Percentiles rank a stretch among this genome's conserved stretches.
Conservation (phyloP, 768 basidiomycete genomes). For the Cystobasidiopsis lactophilus region DNA sequence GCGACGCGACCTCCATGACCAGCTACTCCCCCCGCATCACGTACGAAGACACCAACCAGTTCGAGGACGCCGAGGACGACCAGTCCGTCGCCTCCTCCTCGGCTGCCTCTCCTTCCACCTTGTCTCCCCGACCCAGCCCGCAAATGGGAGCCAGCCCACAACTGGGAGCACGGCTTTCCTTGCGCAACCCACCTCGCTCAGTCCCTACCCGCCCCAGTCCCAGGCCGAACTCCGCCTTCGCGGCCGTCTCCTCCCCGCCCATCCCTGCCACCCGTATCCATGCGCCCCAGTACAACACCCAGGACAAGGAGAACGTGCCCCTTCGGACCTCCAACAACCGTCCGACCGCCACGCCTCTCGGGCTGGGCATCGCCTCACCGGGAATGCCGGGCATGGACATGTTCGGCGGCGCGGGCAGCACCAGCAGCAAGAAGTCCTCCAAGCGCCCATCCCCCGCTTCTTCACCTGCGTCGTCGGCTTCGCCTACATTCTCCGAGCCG, state of each 20-base stretch:
- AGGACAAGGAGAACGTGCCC: slow-evolving; percentile 7
- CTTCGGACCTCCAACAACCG: neutral
- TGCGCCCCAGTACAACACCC: slow-evolving; percentile 1
- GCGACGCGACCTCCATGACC: neutral
- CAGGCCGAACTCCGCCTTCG: slow-evolving; percentile 6
- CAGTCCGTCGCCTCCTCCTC: slow-evolving; percentile 4
- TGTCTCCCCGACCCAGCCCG: neutral
- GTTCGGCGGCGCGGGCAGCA: neutral
- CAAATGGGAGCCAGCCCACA: neutral
- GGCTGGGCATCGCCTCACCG: slow-evolving; percentile 1
- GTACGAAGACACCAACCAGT: slow-evolving; percentile 9
- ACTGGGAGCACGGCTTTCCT: neutral
- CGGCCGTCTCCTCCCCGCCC: neutral
- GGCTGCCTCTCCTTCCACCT: neutral
- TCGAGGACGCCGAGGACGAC: slow-evolving; percentile 21
- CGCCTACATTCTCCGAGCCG: slow-evolving; percentile 5
- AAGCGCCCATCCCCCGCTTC: neutral
- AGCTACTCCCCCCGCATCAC: neutral
- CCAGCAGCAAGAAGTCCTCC: neutral
- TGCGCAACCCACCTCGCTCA: slow-evolving; percentile 4
- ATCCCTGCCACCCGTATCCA: slow-evolving; percentile 2
- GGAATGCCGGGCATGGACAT: neutral
- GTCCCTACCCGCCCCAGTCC: neutral
- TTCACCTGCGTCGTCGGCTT: slow-evolving; percentile 5
- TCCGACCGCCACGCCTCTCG: neutral